Percentiles rank a stretch among this genome's conserved stretches.
phyloP scores from a whole-genome alignment of 2,329 filamentous ascomycete genomes.

The Cytospora paraplurivora region DNA sequence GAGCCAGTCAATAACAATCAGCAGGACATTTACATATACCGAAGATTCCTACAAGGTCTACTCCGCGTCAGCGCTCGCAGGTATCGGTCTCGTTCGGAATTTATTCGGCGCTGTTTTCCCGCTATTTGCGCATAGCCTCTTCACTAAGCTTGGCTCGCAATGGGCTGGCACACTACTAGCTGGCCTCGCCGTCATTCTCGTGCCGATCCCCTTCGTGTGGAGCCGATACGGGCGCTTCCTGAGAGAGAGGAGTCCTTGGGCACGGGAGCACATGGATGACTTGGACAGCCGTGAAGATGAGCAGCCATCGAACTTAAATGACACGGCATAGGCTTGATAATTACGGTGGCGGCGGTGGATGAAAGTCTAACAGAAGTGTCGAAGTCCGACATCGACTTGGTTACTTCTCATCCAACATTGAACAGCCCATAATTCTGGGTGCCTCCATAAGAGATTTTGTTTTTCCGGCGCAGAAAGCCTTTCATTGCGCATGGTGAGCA shows the following conservation, averaged over 20 bases:
- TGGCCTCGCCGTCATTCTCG: slow-evolving; percentile 39
- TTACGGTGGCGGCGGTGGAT: neutral
- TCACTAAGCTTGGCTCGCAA: slow-evolving; percentile 39
- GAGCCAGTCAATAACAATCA: neutral
- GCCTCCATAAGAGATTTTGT: too few species aligned
- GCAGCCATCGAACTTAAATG: neutral
- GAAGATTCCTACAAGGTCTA: slow-evolving; percentile 50
- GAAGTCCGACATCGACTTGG: neutral
- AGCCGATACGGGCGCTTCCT: slow-evolving; percentile 33
- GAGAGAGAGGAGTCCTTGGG: slow-evolving; percentile 35
- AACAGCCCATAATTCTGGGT: neutral
- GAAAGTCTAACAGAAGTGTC: too few species aligned
- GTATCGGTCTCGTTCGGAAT: slow-evolving; percentile 43
- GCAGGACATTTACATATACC: slow-evolving; percentile 47
- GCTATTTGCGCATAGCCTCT: slow-evolving; percentile 41
- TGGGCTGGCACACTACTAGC: slow-evolving; percentile 42
- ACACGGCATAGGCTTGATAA: neutral
- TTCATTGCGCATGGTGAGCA: neutral
- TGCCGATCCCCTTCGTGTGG: slow-evolving; percentile 39
- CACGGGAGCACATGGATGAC: slow-evolving; percentile 33
- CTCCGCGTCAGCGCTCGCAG: slow-evolving; percentile 45
- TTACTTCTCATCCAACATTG: neutral
- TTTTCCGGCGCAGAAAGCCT: neutral
- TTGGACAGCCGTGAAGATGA: slow-evolving; percentile 25
- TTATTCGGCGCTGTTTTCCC: slow-evolving; percentile 43